A percentile compares a stretch with the other conserved stretches of the same genome.
phyloP scores from a whole-genome alignment of 2,329 filamentous ascomycete species.

The Aspergillus flavus region DNA sequence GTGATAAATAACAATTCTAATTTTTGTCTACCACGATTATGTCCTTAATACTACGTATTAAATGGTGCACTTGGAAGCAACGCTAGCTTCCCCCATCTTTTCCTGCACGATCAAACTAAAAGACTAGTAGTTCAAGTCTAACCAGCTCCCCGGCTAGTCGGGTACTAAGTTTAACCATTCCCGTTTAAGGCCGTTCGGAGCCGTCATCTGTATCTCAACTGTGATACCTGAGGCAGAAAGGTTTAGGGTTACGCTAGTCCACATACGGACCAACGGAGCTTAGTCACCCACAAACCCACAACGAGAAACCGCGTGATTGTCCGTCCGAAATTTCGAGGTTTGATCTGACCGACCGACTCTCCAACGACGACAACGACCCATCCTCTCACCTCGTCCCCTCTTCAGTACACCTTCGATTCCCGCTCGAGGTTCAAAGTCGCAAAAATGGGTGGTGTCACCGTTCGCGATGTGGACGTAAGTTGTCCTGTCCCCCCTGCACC shows the following conservation, averaged over 20 bases:
- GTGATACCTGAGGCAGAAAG: constrained; percentile 17
- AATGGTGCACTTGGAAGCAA: not conserved
- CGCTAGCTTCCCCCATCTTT: not conserved
- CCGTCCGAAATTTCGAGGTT: constrained; percentile 42
- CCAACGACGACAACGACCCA: constrained; percentile 45
- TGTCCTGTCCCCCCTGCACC: constrained; percentile 21
- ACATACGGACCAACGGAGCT: constrained; percentile 44
- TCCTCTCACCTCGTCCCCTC: constrained; percentile 37
- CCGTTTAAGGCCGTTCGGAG: not conserved
- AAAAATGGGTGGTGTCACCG: constrained; percentile 68
- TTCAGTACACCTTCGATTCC: constrained; percentile 27
- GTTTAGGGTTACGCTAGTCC: constrained; percentile 45
- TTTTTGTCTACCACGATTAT: not conserved
- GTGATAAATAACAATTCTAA: not conserved
- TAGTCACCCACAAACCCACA: constrained; percentile 36
- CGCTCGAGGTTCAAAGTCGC: constrained; percentile 43
- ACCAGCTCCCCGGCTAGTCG: not conserved
- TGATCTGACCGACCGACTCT: constrained; percentile 29
- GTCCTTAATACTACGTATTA: not conserved
- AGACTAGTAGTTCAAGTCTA: not conserved
- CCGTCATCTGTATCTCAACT: not conserved
- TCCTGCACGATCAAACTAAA: not conserved
- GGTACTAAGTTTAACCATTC: not conserved
- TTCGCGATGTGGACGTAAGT: constrained; percentile 67
- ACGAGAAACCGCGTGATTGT: constrained; percentile 35